Evolutionary conservation across 257 asterid species (phyloP).

Genomic region (Solanum chilense): DNA sequence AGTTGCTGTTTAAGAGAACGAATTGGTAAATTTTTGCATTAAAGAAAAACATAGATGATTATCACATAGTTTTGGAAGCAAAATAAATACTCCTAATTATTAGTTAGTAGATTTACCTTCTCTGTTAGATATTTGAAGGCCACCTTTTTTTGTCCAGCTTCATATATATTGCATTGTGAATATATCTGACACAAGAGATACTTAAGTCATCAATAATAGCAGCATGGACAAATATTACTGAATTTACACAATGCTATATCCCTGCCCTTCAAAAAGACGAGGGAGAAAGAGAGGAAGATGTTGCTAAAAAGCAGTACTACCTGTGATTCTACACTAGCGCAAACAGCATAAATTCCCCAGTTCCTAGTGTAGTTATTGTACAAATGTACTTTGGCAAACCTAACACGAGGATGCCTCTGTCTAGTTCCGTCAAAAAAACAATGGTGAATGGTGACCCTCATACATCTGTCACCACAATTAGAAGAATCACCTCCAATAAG

Average conservation of each 20-base stretch:
- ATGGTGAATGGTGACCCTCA: constrained; percentile 82
- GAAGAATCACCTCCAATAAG: constrained; percentile 80
- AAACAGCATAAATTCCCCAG: constrained; percentile 86
- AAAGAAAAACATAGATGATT: not conserved
- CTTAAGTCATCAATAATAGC: not conserved
- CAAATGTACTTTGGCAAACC: constrained; percentile 80
- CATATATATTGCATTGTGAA: constrained; percentile 85
- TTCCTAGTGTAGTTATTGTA: constrained; percentile 67
- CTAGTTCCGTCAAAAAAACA: constrained; percentile 88
- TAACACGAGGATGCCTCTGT: constrained; percentile 92
- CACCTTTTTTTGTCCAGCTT: constrained; percentile 75
- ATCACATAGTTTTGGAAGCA: not conserved
- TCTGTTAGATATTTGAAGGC: constrained; percentile 72
- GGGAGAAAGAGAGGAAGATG: not conserved
- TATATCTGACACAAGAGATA: constrained; percentile 34
- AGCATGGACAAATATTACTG: not conserved
- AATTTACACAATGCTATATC: no score
- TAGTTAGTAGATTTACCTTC: constrained; percentile 34
- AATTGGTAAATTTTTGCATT: not conserved
- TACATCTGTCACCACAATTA: constrained; percentile 54
- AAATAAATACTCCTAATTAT: not conserved
- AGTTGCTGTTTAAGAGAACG: not conserved
- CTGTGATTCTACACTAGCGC: constrained; percentile 95
- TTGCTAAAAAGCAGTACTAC: constrained; percentile 14
- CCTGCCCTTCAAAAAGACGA: not conserved